Evolutionary conservation across 129 eudicot genomes (phyloP), one percentile per base, ranked within the genome.

Genomic region (Arctium lappa): DNA sequence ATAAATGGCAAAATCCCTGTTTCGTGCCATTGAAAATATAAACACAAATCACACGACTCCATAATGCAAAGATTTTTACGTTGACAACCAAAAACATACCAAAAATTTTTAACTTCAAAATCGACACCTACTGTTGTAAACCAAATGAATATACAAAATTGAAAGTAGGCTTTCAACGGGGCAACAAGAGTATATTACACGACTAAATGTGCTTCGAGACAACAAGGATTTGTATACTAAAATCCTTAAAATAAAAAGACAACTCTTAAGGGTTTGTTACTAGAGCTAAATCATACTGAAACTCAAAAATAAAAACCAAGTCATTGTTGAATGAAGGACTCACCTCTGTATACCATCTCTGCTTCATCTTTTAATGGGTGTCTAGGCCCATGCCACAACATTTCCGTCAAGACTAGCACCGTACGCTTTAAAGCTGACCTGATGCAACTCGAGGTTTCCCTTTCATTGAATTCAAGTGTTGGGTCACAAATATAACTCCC

Each of bases 401-500:
- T 72, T 34, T 74, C 69, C 5, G 37, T 38, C 65, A 27, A 8
- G 42, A 60, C 60, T 37, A 6, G 18, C 27, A 73, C 42, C 75
- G 16, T 42, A 3, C 0, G 62, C 65, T 77, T 48, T 78, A 90
- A 62, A 84, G 78, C 73, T 68, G 84, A 40, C 85, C 96, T 7
- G 94, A 86, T n/a, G 92, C 56, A 69, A 15, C 87, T 31, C 94
- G 88, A 79, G 96, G 99, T 83, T 96, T 94, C 4, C 91, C 97
- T 74, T 93, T 89, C 76, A 81, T 78, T 0, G 99, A 93, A 75
- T 93, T 93, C 32, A 96, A 82, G 91, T 93, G 94, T 75, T 91
- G 99, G 48, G 97, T 85, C 72, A 96, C 90, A 65, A 96, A 96
- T 33, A 96, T 87, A 74, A 93, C 98, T 38, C 92, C 98, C 99